Evolutionary conservation across 169 alveolate genomes (phyloP), one percentile per base, ranked within the genome.

Genomic region (Eimeria falciformis): DNA sequence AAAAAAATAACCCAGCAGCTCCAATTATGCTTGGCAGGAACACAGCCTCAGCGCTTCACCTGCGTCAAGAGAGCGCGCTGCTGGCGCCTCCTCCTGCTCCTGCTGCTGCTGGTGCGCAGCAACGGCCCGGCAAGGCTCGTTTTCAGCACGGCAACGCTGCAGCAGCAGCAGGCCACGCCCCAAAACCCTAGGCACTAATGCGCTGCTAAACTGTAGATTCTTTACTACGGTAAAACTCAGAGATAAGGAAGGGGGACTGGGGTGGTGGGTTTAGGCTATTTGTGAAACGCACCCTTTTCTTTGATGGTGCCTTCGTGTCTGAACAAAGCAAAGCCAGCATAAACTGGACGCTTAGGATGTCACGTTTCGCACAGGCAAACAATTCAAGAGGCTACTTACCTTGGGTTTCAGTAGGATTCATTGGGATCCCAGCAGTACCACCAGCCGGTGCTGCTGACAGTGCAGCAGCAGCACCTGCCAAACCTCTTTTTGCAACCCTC

Each of bases 121-220:
- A 2, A 14, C 40, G 17, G 5, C 65, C 27, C 14, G 7, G 40
- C 27, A 12, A 27, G 53, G 9, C 37, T 43, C 11, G 55, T 23
- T 47, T 45, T 58, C 29, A 23, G 71, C 23, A 23, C 71, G 11
- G 88, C 88, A 79, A 3, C 53, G 88, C 88, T 79, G 88, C 47
- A 11, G 88, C 87, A 50, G 7, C 23, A 23, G 29, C 14, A 50
- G 62, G n/a, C n/a, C 7, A 50, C 62, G 14, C n/a, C 14, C n/a
- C 62, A 50, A 50, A 14, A 50, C 62, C n/a, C 62, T 7, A 50
- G 14, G n/a, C 62, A 7, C 14, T 50, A 50, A 14, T 14, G n/a
- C 14, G 62, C 62, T 50, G 62, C 62, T 50, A 11, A 7, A 50
- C 62, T 11, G 7, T 50, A 11, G 62, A 50, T 50, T 50, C n/a